Evolutionary conservation across 2,329 filamentous ascomycete genomes (phyloP).

Genomic region (Cladophialophora immunda): DNA sequence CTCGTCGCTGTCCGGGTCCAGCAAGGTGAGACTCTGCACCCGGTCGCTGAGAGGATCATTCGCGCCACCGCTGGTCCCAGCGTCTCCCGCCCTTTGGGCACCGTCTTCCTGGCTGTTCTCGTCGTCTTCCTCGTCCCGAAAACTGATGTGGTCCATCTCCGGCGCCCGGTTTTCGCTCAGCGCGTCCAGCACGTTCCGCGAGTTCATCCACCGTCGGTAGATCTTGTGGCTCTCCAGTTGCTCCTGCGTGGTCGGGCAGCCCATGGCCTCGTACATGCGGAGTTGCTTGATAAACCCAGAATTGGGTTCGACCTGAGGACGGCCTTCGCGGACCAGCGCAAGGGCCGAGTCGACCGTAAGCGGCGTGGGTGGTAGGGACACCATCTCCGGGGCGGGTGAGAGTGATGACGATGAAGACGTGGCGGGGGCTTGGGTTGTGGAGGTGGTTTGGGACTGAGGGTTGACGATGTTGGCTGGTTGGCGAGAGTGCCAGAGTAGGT

Average conservation of each 20-base stretch:
- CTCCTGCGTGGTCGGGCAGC: constrained; percentile 74
- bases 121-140: constrained; percentile 65
- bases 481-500: constrained; percentile 69
- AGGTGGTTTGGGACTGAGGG: constrained; percentile 1
- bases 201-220: constrained; percentile 82
- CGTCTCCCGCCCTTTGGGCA: constrained; percentile 41
- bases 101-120: constrained; percentile 37
- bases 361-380: constrained; percentile 61
- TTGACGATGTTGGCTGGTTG: constrained; percentile 25
- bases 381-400: constrained; percentile 51
- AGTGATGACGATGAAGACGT: constrained; percentile 29
- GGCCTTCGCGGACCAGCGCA: constrained; percentile 71
- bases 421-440: constrained; percentile 44
- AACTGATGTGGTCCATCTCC: constrained; percentile 76
- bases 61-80: constrained; percentile 14
- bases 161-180: constrained; percentile 81
- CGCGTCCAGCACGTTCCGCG: constrained; percentile 70
- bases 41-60: constrained; percentile 9
- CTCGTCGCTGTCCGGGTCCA: constrained; percentile 13
- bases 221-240: constrained; percentile 64
- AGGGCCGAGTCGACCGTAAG: constrained; percentile 62
- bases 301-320: constrained; percentile 87
- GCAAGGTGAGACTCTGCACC: constrained; percentile 15
- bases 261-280: constrained; percentile 86
- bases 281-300: constrained; percentile 90